phyloP scores from a whole-genome alignment of 2,329 filamentous ascomycete genomes.

The Capronia epimyces region DNA sequence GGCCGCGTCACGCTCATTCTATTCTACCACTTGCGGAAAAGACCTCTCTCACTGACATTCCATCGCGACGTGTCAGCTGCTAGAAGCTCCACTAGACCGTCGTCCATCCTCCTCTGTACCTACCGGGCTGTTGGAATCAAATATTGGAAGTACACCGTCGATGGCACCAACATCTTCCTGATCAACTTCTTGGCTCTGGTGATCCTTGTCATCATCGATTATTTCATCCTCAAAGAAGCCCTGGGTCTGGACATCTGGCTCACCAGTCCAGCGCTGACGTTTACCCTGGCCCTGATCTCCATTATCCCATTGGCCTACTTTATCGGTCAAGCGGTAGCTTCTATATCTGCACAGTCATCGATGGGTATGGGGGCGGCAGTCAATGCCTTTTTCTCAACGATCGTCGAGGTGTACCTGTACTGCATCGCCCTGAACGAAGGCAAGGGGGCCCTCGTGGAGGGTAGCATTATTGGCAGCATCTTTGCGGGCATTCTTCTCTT shows the following conservation, averaged over 20 bases:
- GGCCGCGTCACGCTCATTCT: slow-evolving; percentile 87
- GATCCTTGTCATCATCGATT: slow-evolving; percentile 91
- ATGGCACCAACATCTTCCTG: slow-evolving; percentile 97
- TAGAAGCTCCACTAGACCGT: slow-evolving; percentile 63
- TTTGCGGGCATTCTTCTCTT: slow-evolving; percentile 94
- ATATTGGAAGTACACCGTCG: slow-evolving; percentile 99
- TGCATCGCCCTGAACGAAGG: slow-evolving; percentile 89
- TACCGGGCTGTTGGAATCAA: slow-evolving; percentile 90
- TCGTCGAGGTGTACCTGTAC: slow-evolving; percentile 97
- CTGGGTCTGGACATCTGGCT: slow-evolving; percentile 66
- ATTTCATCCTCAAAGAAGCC: slow-evolving; percentile 66
- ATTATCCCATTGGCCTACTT: slow-evolving; percentile 98
- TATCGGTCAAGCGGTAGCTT: slow-evolving; percentile 95
- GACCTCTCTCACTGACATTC: slow-evolving; percentile 88
- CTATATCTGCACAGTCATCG: slow-evolving; percentile 95
- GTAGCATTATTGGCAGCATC: slow-evolving; percentile 94
- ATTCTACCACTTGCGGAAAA: slow-evolving; percentile 83
- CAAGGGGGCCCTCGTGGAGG: slow-evolving; percentile 88
- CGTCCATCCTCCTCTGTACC: slow-evolving; percentile 89
- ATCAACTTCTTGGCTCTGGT: slow-evolving; percentile 95
- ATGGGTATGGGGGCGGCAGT: slow-evolving; percentile 97
- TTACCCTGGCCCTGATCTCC: slow-evolving; percentile 75
- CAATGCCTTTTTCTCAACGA: slow-evolving; percentile 96
- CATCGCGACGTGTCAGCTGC: slow-evolving; percentile 76
- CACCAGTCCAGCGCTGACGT: slow-evolving; percentile 80